A percentile compares a stretch with the other conserved stretches of the same genome.
Conservation (phyloP, 2,329 filamentous ascomycete species). For the Cladosporium sp. region DNA sequence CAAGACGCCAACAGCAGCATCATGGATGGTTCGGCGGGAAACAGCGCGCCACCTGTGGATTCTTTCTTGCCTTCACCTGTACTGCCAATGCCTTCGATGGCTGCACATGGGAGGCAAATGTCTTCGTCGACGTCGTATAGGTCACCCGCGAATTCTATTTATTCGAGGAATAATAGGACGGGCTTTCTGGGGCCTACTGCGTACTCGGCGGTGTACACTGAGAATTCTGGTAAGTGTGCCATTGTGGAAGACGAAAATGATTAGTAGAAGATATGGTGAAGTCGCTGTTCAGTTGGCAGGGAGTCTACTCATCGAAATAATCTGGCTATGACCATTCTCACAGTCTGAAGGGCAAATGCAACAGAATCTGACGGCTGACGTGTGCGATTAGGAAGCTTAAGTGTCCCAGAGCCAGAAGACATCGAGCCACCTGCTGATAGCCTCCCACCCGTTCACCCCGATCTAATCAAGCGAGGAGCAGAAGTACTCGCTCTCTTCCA, state of each 20-base stretch:
- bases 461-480: constrained; percentile 30
- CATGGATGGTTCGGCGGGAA: neutral
- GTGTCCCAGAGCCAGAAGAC: constrained; percentile 19
- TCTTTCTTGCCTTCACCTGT: constrained; percentile 2
- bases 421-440: constrained; percentile 22
- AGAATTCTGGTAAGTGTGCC: constrained; percentile 19
- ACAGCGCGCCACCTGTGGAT: neutral
- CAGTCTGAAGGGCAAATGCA: too few species aligned
- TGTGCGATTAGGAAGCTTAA: constrained; percentile 19
- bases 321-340: too few species aligned
- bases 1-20: neutral
- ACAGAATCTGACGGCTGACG: too few species aligned
- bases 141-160: constrained; percentile 22
- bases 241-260: neutral
- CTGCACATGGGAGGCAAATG: constrained; percentile 15
- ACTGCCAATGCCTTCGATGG: constrained; percentile 14
- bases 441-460: constrained; percentile 24
- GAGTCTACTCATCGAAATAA: too few species aligned
- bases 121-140: constrained; percentile 18
- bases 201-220: constrained; percentile 31
- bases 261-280: too few species aligned
- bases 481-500: constrained; percentile 29
- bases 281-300: too few species aligned
- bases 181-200: constrained; percentile 31
- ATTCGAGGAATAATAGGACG: constrained; percentile 25